A percentile compares a stretch with the other conserved stretches of the same genome.
Conservation (phyloP, 306 rosid genomes). For the Pterocarpus macrocarpus region DNA sequence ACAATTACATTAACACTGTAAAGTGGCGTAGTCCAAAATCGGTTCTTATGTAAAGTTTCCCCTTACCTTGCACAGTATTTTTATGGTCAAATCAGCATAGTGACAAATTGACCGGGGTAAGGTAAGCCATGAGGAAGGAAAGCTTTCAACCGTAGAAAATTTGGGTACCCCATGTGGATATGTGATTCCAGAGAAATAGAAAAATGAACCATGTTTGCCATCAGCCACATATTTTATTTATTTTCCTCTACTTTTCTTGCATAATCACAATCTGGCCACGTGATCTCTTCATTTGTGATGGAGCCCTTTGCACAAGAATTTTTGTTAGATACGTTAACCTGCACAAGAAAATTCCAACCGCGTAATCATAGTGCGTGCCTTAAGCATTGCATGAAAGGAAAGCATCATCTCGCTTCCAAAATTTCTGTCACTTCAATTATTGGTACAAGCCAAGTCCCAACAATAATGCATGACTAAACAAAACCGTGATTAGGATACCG, state of each 20-base stretch:
- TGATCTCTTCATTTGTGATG: not conserved
- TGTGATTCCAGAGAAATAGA: not conserved
- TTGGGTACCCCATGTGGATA: not conserved
- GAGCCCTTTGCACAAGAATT: not conserved
- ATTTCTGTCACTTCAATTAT: not conserved
- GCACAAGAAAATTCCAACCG: not conserved
- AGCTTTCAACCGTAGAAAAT: not conserved
- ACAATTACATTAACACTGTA: too few relatives aligned
- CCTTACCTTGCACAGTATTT: too few relatives aligned
- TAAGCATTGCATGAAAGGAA: not conserved
- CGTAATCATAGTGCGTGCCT: not conserved
- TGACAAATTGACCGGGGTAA: too few relatives aligned
- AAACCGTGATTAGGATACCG: not conserved
- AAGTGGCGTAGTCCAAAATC: too few relatives aligned
- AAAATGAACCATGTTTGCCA: not conserved
- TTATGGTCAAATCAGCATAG: too few relatives aligned
- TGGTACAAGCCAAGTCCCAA: not conserved
- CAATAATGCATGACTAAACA: not conserved
- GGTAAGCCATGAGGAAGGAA: not conserved
- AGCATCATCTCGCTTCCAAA: not conserved
- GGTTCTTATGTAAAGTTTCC: too few relatives aligned
- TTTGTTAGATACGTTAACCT: not conserved
- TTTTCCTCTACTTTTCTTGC: too few relatives aligned
- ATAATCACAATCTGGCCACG: not conserved
- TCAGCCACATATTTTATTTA: not conserved